Percentiles rank a stretch among this genome's conserved stretches.
Evolutionary conservation across 805 yeast species (phyloP).

Genomic region (Metschnikowia similis): DNA sequence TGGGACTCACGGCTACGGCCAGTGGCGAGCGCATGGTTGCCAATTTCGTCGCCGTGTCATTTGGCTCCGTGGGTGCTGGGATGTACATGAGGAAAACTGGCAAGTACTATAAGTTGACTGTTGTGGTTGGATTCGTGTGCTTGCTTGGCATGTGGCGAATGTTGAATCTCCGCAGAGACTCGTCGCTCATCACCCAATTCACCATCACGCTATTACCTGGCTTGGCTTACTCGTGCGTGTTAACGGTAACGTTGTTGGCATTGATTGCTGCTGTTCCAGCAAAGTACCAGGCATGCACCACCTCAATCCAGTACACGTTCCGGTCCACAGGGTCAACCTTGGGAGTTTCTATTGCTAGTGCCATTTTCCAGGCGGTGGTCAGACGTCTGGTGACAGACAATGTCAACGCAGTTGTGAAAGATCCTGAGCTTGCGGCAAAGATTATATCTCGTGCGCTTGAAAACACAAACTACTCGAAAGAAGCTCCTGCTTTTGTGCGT

Average conservation of each 20-base stretch:
- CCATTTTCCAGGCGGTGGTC: slow-evolving; percentile 56
- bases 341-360: slow-evolving; percentile 69
- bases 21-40: slow-evolving; percentile 59
- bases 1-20: slow-evolving; percentile 48
- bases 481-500: slow-evolving; percentile 52
- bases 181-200: slow-evolving; percentile 36
- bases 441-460: slow-evolving; percentile 53
- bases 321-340: slow-evolving; percentile 83
- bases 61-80: slow-evolving; percentile 67
- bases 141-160: slow-evolving; percentile 44
- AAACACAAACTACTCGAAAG: slow-evolving; percentile 49
- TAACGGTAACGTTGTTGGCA: slow-evolving; percentile 70
- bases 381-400: slow-evolving; percentile 16
- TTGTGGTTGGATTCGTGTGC: slow-evolving; percentile 39
- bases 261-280: slow-evolving; percentile 71
- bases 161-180: slow-evolving; percentile 27
- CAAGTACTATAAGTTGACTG: slow-evolving; percentile 48
- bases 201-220: slow-evolving; percentile 52
- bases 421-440: slow-evolving; percentile 31
- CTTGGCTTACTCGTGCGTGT: slow-evolving; percentile 58
- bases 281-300: slow-evolving; percentile 74
- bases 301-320: slow-evolving; percentile 86
- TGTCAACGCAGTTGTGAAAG: slow-evolving; percentile 8
- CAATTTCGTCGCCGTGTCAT: slow-evolving; percentile 63
- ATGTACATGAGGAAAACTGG: slow-evolving; percentile 65